A percentile compares a stretch with the other conserved stretches of the same genome.
Conservation (phyloP, 805 yeast genomes). For the Torulaspora maleeae region DNA sequence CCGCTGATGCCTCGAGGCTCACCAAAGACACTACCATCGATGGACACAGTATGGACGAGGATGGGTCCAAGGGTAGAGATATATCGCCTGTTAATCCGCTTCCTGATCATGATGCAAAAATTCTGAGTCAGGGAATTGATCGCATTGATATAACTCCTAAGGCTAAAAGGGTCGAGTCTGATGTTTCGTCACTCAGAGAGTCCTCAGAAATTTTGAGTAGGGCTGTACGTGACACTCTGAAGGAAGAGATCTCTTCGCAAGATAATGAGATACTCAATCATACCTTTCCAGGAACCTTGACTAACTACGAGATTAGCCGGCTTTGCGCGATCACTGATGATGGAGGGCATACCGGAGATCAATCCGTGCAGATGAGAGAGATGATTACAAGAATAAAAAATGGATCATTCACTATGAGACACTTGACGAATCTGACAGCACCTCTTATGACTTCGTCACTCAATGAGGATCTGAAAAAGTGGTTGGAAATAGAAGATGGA, state of each 20-base stretch:
- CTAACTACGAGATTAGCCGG: slow-evolving; percentile 15
- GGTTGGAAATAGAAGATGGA: slow-evolving; percentile 26
- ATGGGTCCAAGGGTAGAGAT: slow-evolving; percentile 10
- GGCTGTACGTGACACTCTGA: slow-evolving; percentile 3
- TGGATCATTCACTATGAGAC: slow-evolving; percentile 30
- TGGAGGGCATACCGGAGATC: slow-evolving; percentile 4
- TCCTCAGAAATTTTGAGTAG: slow-evolving; percentile 10
- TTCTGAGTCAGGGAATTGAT: slow-evolving; percentile 17
- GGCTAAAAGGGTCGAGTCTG: not conserved
- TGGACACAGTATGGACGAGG: slow-evolving; percentile 1
- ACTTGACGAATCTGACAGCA: slow-evolving; percentile 23
- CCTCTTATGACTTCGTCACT: slow-evolving; percentile 14
- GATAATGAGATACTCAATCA: slow-evolving; percentile 3
- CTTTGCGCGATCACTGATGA: slow-evolving; percentile 3
- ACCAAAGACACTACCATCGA: slow-evolving; percentile 1
- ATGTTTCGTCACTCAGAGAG: not conserved
- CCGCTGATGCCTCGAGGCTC: slow-evolving; percentile 4
- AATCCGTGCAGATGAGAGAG: slow-evolving; percentile 18
- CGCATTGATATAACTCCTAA: slow-evolving; percentile 14
- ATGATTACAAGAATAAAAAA: slow-evolving; percentile 25
- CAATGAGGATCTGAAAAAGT: slow-evolving; percentile 13
- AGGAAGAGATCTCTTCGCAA: not conserved
- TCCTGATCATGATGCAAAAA: slow-evolving; percentile 15
- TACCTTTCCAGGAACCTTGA: slow-evolving; percentile 11
- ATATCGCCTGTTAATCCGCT: slow-evolving; percentile 15